Percentiles rank a stretch among this genome's conserved stretches.
Conservation (phyloP, 140 eudicot genomes). For the Ambrosia hybrid region DNA sequence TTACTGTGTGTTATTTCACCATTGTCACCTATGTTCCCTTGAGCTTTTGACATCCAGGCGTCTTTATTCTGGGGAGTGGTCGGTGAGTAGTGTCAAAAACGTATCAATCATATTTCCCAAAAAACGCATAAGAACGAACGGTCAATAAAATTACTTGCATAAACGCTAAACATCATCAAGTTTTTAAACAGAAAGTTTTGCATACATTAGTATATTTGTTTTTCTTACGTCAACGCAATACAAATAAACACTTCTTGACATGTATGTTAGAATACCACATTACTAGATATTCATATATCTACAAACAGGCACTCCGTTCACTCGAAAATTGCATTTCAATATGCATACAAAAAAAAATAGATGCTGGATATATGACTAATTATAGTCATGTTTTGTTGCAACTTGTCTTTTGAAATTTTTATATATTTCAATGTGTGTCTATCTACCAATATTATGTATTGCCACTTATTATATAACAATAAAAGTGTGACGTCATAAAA, state of each 20-base stretch:
- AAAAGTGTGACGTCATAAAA: too few relatives aligned
- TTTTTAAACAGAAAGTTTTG: background rate
- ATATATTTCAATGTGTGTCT: too few relatives aligned
- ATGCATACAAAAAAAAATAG: background rate
- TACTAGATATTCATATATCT: too few relatives aligned
- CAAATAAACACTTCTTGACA: too few relatives aligned
- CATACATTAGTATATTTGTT: background rate
- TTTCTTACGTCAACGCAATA: too few relatives aligned
- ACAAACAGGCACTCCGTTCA: too few relatives aligned
- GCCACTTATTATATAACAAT: too few relatives aligned
- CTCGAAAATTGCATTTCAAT: background rate
- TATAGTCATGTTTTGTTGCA: background rate
- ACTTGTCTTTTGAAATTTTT: too few relatives aligned
- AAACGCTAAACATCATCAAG: background rate
- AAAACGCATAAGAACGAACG: constrained; percentile 22
- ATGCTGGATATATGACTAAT: background rate
- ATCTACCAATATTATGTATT: too few relatives aligned
- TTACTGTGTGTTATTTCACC: constrained; percentile 40
- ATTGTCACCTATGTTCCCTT: constrained; percentile 29
- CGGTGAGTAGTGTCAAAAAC: constrained; percentile 24
- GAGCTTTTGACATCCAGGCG: constrained; percentile 50
- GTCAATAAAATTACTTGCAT: constrained; percentile 12
- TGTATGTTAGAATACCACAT: too few relatives aligned
- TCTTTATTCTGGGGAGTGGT: constrained; percentile 46
- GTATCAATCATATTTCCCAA: constrained; percentile 7